phyloP scores from a whole-genome alignment of 2,329 filamentous ascomycete species.

The Neonectria punicea region DNA sequence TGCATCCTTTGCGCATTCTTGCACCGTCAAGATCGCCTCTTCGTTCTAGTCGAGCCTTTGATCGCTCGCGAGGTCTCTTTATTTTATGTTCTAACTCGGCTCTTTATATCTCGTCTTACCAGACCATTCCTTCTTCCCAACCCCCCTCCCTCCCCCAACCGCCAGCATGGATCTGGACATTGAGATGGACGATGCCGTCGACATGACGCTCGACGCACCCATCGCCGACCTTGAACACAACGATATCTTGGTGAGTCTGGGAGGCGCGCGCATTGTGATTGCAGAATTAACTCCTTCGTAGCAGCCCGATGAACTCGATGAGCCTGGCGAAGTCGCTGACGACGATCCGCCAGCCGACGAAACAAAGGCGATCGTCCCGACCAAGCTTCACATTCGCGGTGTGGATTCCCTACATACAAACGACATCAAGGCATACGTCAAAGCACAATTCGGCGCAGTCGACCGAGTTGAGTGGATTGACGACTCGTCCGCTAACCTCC shows the following conservation, averaged over 20 bases:
- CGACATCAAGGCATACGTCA: slow-evolving; percentile 80
- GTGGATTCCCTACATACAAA: slow-evolving; percentile 83
- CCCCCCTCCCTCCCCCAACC: slow-evolving; percentile 16
- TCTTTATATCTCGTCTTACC: not conserved
- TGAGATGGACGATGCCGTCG: slow-evolving; percentile 74
- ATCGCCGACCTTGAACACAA: slow-evolving; percentile 45
- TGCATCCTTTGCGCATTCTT: not conserved
- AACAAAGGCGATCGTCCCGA: slow-evolving; percentile 45
- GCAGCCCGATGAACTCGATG: slow-evolving; percentile 51
- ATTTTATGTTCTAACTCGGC: not conserved
- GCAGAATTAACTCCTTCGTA: slow-evolving; percentile 35
- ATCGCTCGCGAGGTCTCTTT: not conserved
- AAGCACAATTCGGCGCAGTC: slow-evolving; percentile 71
- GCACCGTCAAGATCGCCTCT: not conserved
- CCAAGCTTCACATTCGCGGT: slow-evolving; percentile 85
- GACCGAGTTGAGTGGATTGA: slow-evolving; percentile 91
- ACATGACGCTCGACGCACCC: slow-evolving; percentile 45
- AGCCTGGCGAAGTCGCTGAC: slow-evolving; percentile 52
- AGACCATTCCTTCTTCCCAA: not conserved
- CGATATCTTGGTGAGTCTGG: slow-evolving; percentile 50
- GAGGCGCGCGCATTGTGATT: not conserved
- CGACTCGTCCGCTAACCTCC: slow-evolving; percentile 87
- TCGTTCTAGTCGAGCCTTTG: not conserved
- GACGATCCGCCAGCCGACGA: slow-evolving; percentile 45
- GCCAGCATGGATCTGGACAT: slow-evolving; percentile 74